phyloP scores from a whole-genome alignment of 352 stramenopile genomes.

The Globisporangium radiosum region DNA sequence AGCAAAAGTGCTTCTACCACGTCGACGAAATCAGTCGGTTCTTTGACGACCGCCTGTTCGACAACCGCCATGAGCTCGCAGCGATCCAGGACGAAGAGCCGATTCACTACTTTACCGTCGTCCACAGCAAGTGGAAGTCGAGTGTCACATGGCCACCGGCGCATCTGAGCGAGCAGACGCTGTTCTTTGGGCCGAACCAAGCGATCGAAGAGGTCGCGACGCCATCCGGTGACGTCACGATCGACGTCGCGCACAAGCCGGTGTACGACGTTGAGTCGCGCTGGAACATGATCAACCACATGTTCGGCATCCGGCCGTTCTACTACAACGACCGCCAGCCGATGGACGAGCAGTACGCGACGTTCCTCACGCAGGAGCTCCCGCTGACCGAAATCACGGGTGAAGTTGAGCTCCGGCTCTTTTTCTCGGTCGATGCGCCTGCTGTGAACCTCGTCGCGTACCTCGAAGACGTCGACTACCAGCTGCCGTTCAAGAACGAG shows the following conservation, averaged over 20 bases:
- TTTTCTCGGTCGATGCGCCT: conserved; percentile 70
- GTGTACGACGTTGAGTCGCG: conserved; percentile 49
- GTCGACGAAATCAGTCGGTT: conserved; percentile 80
- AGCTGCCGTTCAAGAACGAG: conserved; percentile 64
- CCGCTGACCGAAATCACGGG: conserved; percentile 63
- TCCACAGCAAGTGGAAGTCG: conserved; percentile 73
- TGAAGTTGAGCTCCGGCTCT: conserved; percentile 64
- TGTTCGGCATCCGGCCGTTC: conserved; percentile 64
- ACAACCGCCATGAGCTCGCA: conserved; percentile 45
- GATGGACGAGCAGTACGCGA: conserved; percentile 42
- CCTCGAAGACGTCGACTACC: conserved; percentile 74
- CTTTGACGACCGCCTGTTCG: conserved; percentile 78
- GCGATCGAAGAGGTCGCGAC: conserved; percentile 41
- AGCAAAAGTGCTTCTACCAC: conserved; percentile 84
- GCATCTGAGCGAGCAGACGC: conserved; percentile 40
- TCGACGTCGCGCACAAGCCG: conserved; percentile 34
- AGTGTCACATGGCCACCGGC: conserved; percentile 51
- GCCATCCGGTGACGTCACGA: conserved; percentile 23
- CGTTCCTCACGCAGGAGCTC: conserved; percentile 56
- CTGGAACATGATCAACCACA: conserved; percentile 64
- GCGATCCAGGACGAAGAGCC: conserved; percentile 60
- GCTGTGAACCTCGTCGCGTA: conserved; percentile 65
- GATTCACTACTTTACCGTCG: conserved; percentile 78
- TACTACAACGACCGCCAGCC: conserved; percentile 74
- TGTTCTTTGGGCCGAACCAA: conserved; percentile 49